Conservation (phyloP, 768 basidiomycete species). For the Phlebiopsis flavidoalba region DNA sequence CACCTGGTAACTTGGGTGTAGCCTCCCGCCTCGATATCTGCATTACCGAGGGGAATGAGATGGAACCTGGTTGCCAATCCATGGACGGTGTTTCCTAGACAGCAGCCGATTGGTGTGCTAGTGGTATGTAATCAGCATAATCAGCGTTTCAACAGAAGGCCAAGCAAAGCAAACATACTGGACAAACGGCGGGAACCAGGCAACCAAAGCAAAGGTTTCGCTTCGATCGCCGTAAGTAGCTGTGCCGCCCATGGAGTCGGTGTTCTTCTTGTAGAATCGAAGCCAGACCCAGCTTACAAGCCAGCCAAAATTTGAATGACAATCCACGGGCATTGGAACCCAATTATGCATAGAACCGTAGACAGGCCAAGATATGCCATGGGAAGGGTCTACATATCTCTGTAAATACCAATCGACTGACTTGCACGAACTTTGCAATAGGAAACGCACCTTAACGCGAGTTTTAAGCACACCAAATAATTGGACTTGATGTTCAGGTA, state of each 20-base stretch:
- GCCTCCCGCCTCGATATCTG: slow-evolving; percentile 67
- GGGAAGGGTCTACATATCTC: slow-evolving; percentile 62
- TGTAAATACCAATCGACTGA: not conserved
- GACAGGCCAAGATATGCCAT: slow-evolving; percentile 92
- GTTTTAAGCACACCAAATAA: slow-evolving; percentile 78
- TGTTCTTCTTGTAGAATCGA: slow-evolving; percentile 92
- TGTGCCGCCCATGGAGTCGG: slow-evolving; percentile 54
- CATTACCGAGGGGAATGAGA: slow-evolving; percentile 59
- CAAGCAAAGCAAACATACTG: slow-evolving; percentile 60
- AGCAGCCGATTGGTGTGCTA: slow-evolving; percentile 70
- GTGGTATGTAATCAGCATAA: not conserved
- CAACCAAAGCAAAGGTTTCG: slow-evolving; percentile 92
- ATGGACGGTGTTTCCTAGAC: slow-evolving; percentile 64
- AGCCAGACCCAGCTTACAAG: slow-evolving; percentile 93
- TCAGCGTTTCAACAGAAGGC: not conserved
- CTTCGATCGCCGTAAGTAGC: slow-evolving; percentile 88
- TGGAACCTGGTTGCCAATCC: slow-evolving; percentile 62
- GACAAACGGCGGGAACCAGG: slow-evolving; percentile 95
- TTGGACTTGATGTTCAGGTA: slow-evolving; percentile 98
- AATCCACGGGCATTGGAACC: slow-evolving; percentile 87
- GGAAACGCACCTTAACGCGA: slow-evolving; percentile 72
- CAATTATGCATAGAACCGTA: slow-evolving; percentile 75
- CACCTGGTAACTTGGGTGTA: slow-evolving; percentile 79
- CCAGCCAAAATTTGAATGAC: slow-evolving; percentile 99
- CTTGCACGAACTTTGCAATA: not conserved